Evolutionary conservation across 192 early-diverging fungal genomes (phyloP).

Genomic region (Podochytrium sp.): DNA sequence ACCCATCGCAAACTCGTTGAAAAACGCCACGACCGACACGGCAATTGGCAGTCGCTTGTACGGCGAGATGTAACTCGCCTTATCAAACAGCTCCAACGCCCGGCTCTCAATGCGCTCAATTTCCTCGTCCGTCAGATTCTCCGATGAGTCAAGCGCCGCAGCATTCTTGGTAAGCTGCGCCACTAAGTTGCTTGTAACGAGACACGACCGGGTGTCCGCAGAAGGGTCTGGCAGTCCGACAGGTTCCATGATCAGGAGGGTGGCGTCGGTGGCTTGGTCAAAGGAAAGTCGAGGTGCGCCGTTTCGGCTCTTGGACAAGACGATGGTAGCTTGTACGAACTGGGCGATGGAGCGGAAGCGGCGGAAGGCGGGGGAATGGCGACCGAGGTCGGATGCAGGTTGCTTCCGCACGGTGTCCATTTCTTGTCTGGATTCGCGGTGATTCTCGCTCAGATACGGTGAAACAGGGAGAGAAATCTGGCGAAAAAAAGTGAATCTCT

Average conservation of each 20-base stretch:
- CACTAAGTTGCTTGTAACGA: constrained; percentile 1
- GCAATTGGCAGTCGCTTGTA: constrained; percentile 27
- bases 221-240: not conserved
- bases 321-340: constrained; percentile 11
- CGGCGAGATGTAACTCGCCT: constrained; percentile 4
- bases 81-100: constrained; percentile 22
- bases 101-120: not conserved
- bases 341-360: constrained; percentile 8
- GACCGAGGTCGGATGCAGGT: no score
- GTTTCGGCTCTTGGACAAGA: not conserved
- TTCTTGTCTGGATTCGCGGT: no score
- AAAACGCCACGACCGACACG: constrained; percentile 37
- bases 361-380: not conserved
- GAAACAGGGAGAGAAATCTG: no score
- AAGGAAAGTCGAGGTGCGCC: not conserved
- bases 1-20: constrained; percentile 45
- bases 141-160: not conserved
- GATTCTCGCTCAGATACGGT: no score
- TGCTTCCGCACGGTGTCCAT: no score
- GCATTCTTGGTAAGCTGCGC: not conserved
- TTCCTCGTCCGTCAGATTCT: not conserved
- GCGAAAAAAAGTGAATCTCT: no score
- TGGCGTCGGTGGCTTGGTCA: not conserved
- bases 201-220: not conserved
- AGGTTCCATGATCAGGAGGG: not conserved